Conservation (phyloP, 441 rosid species). For the Syzygium syzygioides region DNA sequence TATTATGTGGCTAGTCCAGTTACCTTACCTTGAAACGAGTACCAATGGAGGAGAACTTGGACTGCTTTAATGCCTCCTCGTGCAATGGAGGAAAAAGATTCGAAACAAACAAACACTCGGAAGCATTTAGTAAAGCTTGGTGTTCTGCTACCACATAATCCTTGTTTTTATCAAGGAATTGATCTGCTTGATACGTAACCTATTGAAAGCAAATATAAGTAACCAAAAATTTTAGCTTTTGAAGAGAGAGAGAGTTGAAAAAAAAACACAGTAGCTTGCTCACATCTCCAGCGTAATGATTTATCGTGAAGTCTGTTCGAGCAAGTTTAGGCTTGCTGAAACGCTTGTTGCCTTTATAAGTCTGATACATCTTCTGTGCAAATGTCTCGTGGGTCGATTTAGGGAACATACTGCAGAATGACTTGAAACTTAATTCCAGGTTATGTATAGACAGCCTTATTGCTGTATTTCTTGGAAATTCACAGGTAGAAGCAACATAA, state of each 20-base stretch:
- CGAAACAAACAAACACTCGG: conserved; percentile 43
- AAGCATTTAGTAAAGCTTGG: conserved; percentile 49
- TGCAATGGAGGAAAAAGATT: conserved; percentile 46
- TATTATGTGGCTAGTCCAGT: conserved; percentile 1
- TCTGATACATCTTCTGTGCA: conserved; percentile 71
- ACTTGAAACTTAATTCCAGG: not conserved
- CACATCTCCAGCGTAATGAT: conserved; percentile 68
- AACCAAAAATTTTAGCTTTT: not conserved
- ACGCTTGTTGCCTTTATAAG: conserved; percentile 59
- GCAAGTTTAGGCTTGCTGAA: conserved; percentile 75
- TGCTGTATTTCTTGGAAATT: not conserved
- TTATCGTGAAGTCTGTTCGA: conserved; percentile 57
- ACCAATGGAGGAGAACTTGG: conserved; percentile 53
- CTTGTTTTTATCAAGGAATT: conserved; percentile 51
- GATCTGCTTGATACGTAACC: conserved; percentile 48
- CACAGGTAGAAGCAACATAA: not conserved
- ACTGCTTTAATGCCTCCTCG: conserved; percentile 49
- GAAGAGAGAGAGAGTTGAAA: not conserved
- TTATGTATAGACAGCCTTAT: not conserved
- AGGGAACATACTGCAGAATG: conserved; percentile 60
- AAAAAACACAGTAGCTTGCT: conserved; percentile 1
- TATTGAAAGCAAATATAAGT: conserved; percentile 2
- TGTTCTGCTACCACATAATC: conserved; percentile 57
- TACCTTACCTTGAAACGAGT: conserved; percentile 41
- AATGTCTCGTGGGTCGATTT: conserved; percentile 75